Percentiles rank a stretch among this genome's conserved stretches.
phyloP scores from a whole-genome alignment of 208 protist species.

The Borovskyia barvae region DNA sequence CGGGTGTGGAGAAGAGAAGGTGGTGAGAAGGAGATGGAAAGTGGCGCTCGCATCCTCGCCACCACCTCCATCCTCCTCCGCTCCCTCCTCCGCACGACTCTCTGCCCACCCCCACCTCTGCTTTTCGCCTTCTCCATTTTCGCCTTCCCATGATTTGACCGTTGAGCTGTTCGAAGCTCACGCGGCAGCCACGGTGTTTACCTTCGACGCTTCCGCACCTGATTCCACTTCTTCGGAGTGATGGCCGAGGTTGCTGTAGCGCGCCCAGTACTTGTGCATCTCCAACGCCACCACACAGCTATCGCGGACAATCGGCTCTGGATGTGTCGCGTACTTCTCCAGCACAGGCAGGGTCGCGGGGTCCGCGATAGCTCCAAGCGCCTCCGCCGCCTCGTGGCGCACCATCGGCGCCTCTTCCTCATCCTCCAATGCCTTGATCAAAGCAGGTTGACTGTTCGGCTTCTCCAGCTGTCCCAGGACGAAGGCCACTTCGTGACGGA shows the following conservation, averaged over 20 bases:
- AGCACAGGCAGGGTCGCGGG: constrained; percentile 54
- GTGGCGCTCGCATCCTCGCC: neutral
- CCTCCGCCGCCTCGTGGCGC: constrained; percentile 97
- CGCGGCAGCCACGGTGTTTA: constrained; percentile 1
- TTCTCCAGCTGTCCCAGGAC: constrained; percentile 97
- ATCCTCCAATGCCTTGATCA: constrained; percentile 71
- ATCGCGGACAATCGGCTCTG: constrained; percentile 80
- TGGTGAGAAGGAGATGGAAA: neutral
- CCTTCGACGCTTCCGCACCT: neutral
- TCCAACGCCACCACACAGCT: constrained; percentile 86
- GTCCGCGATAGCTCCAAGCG: constrained; percentile 95
- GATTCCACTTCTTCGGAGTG: constrained; percentile 3
- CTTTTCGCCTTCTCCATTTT: neutral
- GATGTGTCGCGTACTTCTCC: constrained; percentile 60
- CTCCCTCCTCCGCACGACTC: neutral
- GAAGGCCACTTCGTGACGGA: constrained; percentile 98
- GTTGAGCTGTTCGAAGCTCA: too few relatives aligned
- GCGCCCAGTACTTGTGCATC: constrained; percentile 87
- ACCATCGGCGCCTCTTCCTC: constrained; percentile 95
- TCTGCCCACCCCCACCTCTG: too few relatives aligned
- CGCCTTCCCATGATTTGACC: neutral
- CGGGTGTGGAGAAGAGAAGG: neutral
- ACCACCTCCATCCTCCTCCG: neutral
- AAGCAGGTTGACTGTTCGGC: constrained; percentile 52
- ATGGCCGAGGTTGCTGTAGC: constrained; percentile 59